A percentile compares a stretch with the other conserved stretches of the same genome.
phyloP scores from a whole-genome alignment of 176 grass and related monocot genomes.

The Lolium multiflorum region DNA sequence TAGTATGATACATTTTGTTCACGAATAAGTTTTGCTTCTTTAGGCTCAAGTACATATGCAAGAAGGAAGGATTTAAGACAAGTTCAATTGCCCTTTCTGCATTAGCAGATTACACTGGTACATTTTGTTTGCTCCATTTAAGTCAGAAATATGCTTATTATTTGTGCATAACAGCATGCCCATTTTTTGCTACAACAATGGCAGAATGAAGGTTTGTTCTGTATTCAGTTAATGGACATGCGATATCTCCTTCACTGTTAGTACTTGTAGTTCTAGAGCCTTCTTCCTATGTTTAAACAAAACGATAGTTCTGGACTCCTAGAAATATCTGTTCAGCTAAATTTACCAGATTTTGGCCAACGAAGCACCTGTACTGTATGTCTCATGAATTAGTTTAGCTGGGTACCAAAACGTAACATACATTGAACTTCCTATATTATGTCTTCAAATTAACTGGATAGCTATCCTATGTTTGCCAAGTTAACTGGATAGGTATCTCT shows the following conservation, averaged over 20 bases:
- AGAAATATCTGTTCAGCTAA: conserved; percentile 10
- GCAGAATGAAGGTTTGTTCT: conserved; percentile 35
- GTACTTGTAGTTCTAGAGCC: conserved; percentile 11
- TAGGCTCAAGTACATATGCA: conserved; percentile 95
- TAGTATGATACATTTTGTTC: conserved; percentile 35
- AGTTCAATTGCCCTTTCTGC: conserved; percentile 83
- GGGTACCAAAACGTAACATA: background rate
- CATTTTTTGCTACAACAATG: conserved; percentile 45
- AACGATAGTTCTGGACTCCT: background rate
- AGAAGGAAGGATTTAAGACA: conserved; percentile 89
- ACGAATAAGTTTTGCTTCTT: conserved; percentile 29
- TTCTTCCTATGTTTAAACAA: conserved; percentile 5
- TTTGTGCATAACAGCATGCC: conserved; percentile 26
- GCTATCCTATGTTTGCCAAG: background rate
- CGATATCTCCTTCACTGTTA: background rate
- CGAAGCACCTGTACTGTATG: background rate
- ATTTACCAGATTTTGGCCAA: background rate
- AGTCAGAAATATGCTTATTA: conserved; percentile 29
- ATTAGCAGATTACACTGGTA: conserved; percentile 94
- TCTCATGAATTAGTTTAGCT: conserved; percentile 16
- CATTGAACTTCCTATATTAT: background rate
- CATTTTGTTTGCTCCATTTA: conserved; percentile 33
- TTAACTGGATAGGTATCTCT: background rate
- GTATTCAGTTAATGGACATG: conserved; percentile 16
- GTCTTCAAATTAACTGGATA: conserved; percentile 14